A percentile compares a stretch with the other conserved stretches of the same genome.
These are phyloP conservation scores for Lactarius indigo DNA, from an alignment of 768 basidiomycete species.

Conservation along the genomic window DNA sequence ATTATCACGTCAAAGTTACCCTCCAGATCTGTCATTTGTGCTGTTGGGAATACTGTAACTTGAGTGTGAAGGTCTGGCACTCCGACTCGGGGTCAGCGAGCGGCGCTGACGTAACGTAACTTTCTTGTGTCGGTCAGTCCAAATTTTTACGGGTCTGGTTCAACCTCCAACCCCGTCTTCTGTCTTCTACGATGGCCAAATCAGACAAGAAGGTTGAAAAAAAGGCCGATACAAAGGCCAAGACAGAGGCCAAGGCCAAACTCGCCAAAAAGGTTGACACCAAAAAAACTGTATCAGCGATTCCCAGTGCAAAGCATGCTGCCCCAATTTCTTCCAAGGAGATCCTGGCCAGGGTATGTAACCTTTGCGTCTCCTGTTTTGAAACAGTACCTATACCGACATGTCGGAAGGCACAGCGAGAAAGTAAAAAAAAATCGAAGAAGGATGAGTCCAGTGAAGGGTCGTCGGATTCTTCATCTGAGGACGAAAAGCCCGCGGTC, in stretches of 20 bases:
- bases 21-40: constrained; percentile 17
- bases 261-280: constrained; percentile 34
- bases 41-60: background rate
- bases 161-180: constrained; percentile 17
- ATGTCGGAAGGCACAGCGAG: constrained; percentile 9
- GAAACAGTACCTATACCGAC: background rate
- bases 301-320: constrained; percentile 27
- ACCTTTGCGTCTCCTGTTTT: background rate
- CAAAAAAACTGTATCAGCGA: constrained; percentile 22
- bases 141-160: constrained; percentile 20
- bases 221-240: constrained; percentile 36
- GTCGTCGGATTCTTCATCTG: constrained; percentile 33
- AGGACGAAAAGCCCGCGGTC: constrained; percentile 40
- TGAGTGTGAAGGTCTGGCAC: no score
- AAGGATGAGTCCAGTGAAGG: constrained; percentile 29
- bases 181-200: constrained; percentile 38
- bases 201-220: constrained; percentile 40
- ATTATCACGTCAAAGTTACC: constrained; percentile 61
- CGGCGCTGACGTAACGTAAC: constrained; percentile 16
- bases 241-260: constrained; percentile 34
- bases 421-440: constrained; percentile 26
- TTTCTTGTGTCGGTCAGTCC: background rate
- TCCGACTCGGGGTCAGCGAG: background rate
- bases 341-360: constrained; percentile 39
- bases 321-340: constrained; percentile 40